Conservation (phyloP, 2,329 filamentous ascomycete genomes). For the Colletotrichum sp. region DNA sequence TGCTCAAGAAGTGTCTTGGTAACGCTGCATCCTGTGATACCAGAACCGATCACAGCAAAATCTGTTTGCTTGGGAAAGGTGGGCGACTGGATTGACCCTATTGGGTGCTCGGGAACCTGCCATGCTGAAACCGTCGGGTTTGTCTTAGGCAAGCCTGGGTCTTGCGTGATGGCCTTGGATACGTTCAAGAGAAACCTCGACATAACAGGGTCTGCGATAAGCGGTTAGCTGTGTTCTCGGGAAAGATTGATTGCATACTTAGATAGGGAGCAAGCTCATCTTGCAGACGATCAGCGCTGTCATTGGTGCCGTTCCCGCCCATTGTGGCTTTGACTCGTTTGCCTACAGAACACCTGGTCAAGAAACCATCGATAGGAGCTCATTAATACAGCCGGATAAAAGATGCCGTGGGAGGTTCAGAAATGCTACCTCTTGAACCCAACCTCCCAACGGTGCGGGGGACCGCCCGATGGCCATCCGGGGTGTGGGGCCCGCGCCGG, state of each 20-base stretch:
- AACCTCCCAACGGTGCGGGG: background rate
- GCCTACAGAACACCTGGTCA: background rate
- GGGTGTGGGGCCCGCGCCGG: background rate
- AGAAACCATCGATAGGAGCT: background rate
- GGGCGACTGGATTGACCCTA: background rate
- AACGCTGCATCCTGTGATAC: conserved; percentile 36
- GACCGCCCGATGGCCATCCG: background rate
- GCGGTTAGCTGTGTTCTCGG: rapidly evolving
- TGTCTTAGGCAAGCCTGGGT: conserved; percentile 38
- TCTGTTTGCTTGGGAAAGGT: conserved; percentile 26
- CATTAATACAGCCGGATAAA: background rate
- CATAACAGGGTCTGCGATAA: background rate
- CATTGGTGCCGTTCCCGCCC: background rate
- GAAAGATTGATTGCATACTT: background rate
- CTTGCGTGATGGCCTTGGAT: conserved; percentile 13
- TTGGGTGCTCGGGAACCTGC: conserved; percentile 26
- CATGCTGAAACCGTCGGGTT: conserved; percentile 39
- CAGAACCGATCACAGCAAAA: conserved; percentile 40
- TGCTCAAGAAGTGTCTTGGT: conserved; percentile 31
- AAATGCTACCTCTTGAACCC: background rate
- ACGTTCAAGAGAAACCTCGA: background rate
- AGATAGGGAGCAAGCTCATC: background rate
- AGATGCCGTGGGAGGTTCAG: background rate
- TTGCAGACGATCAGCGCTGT: background rate
- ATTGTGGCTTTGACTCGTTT: background rate